A percentile compares a stretch with the other conserved stretches of the same genome.
Evolutionary conservation across 306 rosid genomes (phyloP).

Genomic region (Oemleria cerasiformis): DNA sequence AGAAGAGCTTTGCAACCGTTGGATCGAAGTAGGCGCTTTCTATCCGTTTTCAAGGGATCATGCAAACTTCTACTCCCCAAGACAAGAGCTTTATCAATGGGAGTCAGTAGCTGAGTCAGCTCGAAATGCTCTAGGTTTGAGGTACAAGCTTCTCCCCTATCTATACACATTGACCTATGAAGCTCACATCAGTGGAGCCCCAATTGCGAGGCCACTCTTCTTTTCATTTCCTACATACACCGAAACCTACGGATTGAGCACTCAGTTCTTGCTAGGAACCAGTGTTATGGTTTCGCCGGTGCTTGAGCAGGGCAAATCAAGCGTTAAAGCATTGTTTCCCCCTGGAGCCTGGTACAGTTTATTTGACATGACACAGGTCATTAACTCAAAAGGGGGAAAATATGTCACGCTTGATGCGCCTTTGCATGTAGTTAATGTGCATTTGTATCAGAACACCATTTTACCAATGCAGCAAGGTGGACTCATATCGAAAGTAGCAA

Average conservation of each 20-base stretch:
- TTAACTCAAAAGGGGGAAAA: constrained; percentile 45
- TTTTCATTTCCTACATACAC: constrained; percentile 76
- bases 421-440: constrained; percentile 78
- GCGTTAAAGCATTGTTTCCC: constrained; percentile 78
- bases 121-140: constrained; percentile 79
- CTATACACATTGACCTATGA: constrained; percentile 91
- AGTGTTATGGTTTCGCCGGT: constrained; percentile 85
- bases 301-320: constrained; percentile 66
- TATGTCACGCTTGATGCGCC: constrained; percentile 81
- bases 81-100: constrained; percentile 99
- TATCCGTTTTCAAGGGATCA: constrained; percentile 97
- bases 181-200: constrained; percentile 80
- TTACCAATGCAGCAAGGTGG: constrained; percentile 95
- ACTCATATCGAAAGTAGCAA: constrained; percentile 70
- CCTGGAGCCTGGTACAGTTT: constrained; percentile 93
- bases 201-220: constrained; percentile 96
- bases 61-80: constrained; percentile 83
- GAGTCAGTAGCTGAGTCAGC: constrained; percentile 80
- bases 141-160: constrained; percentile 85
- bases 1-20: constrained; percentile 93
- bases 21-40: constrained; percentile 98
- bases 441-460: constrained; percentile 78
- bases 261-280: constrained; percentile 84
- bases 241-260: constrained; percentile 64
- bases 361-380: constrained; percentile 58